Evolutionary conservation across 208 protist species (phyloP).

Genomic region (Trypanosoma cruzi): DNA sequence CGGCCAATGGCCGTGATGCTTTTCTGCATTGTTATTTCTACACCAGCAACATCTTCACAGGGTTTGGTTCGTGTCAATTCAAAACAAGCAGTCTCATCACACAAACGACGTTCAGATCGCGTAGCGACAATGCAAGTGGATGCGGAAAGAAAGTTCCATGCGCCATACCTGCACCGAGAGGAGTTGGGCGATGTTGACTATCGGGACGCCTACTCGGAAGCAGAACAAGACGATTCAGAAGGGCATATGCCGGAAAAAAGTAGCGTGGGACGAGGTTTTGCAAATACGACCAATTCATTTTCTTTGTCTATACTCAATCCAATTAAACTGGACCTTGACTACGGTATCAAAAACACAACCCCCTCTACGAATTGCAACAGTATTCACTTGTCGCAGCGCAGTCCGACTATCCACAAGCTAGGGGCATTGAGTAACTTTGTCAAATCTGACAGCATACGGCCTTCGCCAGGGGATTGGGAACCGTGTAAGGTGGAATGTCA

Average conservation of each 20-base stretch:
- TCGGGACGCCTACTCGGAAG: not conserved
- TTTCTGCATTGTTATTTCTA: constrained; percentile 23
- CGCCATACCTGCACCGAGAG: not conserved
- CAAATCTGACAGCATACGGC: not conserved
- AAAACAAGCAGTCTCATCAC: not conserved
- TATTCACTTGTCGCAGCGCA: not conserved
- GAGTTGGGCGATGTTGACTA: not conserved
- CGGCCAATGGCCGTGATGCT: constrained; percentile 6
- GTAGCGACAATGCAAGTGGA: not conserved
- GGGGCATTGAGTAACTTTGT: not conserved
- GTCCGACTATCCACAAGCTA: not conserved
- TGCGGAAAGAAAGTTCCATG: not conserved
- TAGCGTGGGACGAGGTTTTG: not conserved
- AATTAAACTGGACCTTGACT: not conserved
- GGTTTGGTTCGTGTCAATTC: not conserved
- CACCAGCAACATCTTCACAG: constrained; percentile 5
- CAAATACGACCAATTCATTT: not conserved
- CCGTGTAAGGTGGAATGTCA: not conserved
- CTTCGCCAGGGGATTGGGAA: not conserved
- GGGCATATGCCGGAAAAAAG: not conserved
- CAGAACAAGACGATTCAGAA: not conserved
- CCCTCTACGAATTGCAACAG: not conserved
- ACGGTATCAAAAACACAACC: not conserved
- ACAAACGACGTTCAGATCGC: not conserved
- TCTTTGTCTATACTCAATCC: not conserved